Conservation (phyloP, 768 basidiomycete genomes). For the Kwoniella bestiolae region DNA sequence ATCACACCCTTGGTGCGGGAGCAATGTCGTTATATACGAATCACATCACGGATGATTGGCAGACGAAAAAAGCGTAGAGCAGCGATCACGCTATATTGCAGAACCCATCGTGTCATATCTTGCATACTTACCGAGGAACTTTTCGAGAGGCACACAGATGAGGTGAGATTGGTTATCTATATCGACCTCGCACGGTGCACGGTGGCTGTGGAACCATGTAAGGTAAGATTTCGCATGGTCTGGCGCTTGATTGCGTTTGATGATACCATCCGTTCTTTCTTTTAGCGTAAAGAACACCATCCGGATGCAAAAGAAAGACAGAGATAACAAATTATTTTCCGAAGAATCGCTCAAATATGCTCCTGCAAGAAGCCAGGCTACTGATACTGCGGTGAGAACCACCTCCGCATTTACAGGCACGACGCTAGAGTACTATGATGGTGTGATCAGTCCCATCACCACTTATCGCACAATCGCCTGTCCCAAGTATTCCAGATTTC, state of each 20-base stretch:
- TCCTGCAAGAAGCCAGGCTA: too few relatives aligned
- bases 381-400: too few relatives aligned
- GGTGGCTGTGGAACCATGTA: too few relatives aligned
- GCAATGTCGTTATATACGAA: too few relatives aligned
- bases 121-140: neutral
- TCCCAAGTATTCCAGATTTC: slow-evolving; percentile 3
- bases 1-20: too few relatives aligned
- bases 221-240: too few relatives aligned
- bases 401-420: neutral
- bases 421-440: neutral
- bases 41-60: too few relatives aligned
- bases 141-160: too few relatives aligned
- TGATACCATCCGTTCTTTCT: slow-evolving; percentile 9
- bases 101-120: neutral
- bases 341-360: too few relatives aligned
- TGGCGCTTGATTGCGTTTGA: neutral
- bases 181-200: too few relatives aligned
- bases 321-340: neutral
- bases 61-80: too few relatives aligned
- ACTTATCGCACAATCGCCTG: neutral
- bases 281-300: neutral
- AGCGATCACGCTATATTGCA: neutral
- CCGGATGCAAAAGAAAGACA: neutral
- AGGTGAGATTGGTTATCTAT: too few relatives aligned
- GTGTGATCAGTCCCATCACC: slow-evolving; percentile 2